Evolutionary conservation across 805 yeast species (phyloP).

Genomic region (Teunomyces barrocoloradensis): DNA sequence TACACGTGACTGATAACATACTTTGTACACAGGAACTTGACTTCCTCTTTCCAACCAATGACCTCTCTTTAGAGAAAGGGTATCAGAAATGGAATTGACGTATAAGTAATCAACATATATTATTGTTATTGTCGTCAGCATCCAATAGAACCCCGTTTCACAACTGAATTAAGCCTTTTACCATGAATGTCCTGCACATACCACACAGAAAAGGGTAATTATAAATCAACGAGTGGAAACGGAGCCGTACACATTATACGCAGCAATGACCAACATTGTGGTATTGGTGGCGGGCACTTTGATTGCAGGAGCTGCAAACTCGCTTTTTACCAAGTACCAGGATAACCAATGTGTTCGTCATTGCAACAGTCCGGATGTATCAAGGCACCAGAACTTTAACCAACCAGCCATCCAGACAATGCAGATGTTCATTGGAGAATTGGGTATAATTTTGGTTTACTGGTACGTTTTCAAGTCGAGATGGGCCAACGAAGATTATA

Average conservation of each 20-base stretch:
- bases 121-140: too few species aligned
- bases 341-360: constrained; percentile 67
- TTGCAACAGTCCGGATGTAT: constrained; percentile 46
- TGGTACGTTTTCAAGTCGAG: constrained; percentile 22
- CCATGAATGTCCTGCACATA: too few species aligned
- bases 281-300: constrained; percentile 49
- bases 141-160: too few species aligned
- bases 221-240: neutral
- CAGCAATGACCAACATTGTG: neutral
- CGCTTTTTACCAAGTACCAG: constrained; percentile 71
- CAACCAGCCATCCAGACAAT: constrained; percentile 79
- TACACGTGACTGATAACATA: neutral
- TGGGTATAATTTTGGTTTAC: constrained; percentile 46
- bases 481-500: constrained; percentile 10
- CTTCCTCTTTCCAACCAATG: too few species aligned
- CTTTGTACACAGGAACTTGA: neutral
- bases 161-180: too few species aligned
- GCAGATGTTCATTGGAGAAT: constrained; percentile 80
- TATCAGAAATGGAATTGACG: too few species aligned
- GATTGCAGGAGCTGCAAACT: constrained; percentile 68
- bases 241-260: neutral
- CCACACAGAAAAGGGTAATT: too few species aligned
- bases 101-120: too few species aligned
- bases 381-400: constrained; percentile 52
- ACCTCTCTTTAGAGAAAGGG: too few species aligned